Percentiles rank a stretch among this genome's conserved stretches.
phyloP scores from a whole-genome alignment of 2,329 filamentous ascomycete genomes.

The Penicillium vulpinum region DNA sequence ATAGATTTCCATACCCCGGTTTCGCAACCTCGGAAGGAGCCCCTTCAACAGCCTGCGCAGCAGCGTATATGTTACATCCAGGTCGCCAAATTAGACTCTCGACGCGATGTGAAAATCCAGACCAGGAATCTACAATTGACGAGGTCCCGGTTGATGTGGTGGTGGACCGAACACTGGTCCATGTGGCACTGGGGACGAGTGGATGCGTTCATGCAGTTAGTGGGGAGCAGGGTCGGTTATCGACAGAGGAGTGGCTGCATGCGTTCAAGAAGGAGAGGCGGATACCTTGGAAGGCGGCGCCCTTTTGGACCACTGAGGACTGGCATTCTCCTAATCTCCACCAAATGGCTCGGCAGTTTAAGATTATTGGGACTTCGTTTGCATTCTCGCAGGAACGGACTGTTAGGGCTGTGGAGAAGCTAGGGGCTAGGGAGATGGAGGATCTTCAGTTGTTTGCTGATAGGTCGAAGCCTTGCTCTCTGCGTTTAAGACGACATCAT shows the following conservation, averaged over 20 bases:
- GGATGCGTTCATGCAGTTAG: conserved; percentile 25
- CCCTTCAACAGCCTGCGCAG: conserved; percentile 20
- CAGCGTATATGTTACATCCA: conserved; percentile 21
- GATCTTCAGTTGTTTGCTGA: conserved; percentile 19
- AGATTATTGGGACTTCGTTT: conserved; percentile 26
- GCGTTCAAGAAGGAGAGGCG: conserved; percentile 22
- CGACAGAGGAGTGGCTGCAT: conserved; percentile 22
- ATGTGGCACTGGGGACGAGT: conserved; percentile 18
- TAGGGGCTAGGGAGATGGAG: conserved; percentile 5
- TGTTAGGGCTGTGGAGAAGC: conserved; percentile 8
- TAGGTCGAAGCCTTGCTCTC: conserved; percentile 19
- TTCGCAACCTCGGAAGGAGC: conserved; percentile 19
- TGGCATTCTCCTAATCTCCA: conserved; percentile 24
- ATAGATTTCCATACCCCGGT: conserved; percentile 22
- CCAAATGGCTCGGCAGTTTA: conserved; percentile 18
- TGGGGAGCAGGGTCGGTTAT: conserved; percentile 18
- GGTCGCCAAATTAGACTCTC: conserved; percentile 19
- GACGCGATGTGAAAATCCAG: conserved; percentile 19
- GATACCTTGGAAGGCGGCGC: conserved; percentile 21
- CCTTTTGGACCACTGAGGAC: conserved; percentile 16
- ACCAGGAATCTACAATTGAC: conserved; percentile 22
- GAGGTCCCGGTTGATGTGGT: conserved; percentile 30
- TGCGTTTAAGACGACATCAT: conserved; percentile 19
- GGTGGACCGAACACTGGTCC: conserved; percentile 21
- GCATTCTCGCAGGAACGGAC: conserved; percentile 21